Evolutionary conservation across 2,329 filamentous ascomycete species (phyloP).

Genomic region (Onygena corvina): DNA sequence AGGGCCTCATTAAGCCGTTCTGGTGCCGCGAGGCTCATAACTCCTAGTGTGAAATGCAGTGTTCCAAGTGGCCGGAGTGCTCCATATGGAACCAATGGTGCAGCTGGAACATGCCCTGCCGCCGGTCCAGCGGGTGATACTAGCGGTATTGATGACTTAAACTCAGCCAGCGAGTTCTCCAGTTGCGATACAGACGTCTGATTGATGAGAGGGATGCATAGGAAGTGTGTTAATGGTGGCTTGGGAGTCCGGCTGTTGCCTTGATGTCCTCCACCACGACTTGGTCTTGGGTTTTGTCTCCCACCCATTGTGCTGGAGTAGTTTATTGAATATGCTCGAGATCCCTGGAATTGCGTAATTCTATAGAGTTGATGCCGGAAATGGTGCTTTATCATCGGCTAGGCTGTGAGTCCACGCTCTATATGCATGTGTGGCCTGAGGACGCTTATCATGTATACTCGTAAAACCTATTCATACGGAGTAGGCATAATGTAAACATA

Average conservation of each 20-base stretch:
- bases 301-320: neutral
- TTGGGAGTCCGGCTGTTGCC: conserved; percentile 5
- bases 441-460: too few relatives aligned
- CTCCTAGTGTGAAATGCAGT: conserved; percentile 73
- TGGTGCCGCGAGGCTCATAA: conserved; percentile 57
- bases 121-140: conserved; percentile 11
- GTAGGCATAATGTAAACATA: too few relatives aligned
- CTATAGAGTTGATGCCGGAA: neutral
- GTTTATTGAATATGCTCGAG: neutral
- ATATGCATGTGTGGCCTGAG: conserved; percentile 1
- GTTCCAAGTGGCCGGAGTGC: conserved; percentile 68
- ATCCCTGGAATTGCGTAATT: neutral
- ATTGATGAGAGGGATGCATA: conserved; percentile 51
- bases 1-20: conserved; percentile 40
- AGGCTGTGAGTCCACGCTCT: neutral
- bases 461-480: too few relatives aligned
- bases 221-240: conserved; percentile 35
- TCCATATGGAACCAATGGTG: conserved; percentile 44
- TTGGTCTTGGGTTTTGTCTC: neutral
- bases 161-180: conserved; percentile 47
- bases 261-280: neutral
- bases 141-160: conserved; percentile 45
- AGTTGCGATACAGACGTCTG: conserved; percentile 51
- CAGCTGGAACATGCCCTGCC: conserved; percentile 26
- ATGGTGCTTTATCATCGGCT: neutral